These are phyloP conservation scores for Fraxinus ornus DNA, from an alignment of 305 asterid genomes.

Conservation along the genomic window DNA sequence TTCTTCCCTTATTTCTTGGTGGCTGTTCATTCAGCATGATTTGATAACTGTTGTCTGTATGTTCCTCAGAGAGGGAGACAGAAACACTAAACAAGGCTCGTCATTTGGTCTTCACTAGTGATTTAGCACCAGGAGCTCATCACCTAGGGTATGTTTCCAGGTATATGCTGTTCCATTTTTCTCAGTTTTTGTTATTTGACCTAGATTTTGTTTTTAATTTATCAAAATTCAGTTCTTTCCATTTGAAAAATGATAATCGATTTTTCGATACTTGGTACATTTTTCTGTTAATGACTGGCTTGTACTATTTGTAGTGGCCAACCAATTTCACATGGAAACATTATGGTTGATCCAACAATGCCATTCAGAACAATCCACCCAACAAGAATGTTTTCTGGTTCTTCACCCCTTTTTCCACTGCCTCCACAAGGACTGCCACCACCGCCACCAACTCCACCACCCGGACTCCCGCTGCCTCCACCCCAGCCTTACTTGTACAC, in stretches of 20 bases:
- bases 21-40: not conserved
- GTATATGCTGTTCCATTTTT: constrained; percentile 10
- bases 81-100: constrained; percentile 88
- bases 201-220: not conserved
- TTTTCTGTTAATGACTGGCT: not conserved
- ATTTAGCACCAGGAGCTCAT: constrained; percentile 47
- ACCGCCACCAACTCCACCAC: not conserved
- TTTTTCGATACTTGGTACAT: not conserved
- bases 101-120: constrained; percentile 69
- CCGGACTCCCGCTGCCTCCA: not conserved
- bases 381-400: constrained; percentile 48
- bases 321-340: constrained; percentile 45
- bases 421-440: constrained; percentile 18
- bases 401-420: constrained; percentile 25
- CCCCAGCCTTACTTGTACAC: not conserved
- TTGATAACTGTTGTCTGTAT: not conserved
- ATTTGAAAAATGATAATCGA: not conserved
- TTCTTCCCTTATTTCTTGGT: constrained; percentile 9
- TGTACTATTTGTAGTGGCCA: constrained; percentile 45
- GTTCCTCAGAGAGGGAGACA: constrained; percentile 73
- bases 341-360: constrained; percentile 31
- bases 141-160: constrained; percentile 49
- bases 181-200: too few relatives aligned
- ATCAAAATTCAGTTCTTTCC: not conserved
- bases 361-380: constrained; percentile 57